phyloP scores from a whole-genome alignment of 2,329 filamentous ascomycete genomes.

The Capronia epimyces region DNA sequence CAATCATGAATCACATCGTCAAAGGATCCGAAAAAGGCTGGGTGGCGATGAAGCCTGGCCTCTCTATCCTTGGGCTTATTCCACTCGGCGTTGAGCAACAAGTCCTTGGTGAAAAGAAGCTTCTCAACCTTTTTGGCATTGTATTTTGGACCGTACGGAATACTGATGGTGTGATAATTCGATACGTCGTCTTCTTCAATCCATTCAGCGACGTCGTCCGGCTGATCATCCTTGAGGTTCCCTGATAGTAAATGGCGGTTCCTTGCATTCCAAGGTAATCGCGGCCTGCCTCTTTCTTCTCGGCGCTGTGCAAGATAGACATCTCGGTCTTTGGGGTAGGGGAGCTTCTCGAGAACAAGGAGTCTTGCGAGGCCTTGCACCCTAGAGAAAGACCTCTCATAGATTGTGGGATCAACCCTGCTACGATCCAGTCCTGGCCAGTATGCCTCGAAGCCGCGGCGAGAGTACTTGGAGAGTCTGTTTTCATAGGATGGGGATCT shows the following conservation, averaged over 20 bases:
- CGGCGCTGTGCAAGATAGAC: conserved; percentile 65
- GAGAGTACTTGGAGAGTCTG: conserved; percentile 77
- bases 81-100: conserved; percentile 73
- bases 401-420: conserved; percentile 79
- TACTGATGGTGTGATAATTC: conserved; percentile 67
- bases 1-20: conserved; percentile 73
- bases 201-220: conserved; percentile 83
- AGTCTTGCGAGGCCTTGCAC: conserved; percentile 73
- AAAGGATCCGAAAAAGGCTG: conserved; percentile 74
- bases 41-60: conserved; percentile 74
- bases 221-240: conserved; percentile 70
- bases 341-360: conserved; percentile 72
- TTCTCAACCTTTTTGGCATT: conserved; percentile 63
- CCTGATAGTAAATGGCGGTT: conserved; percentile 47
- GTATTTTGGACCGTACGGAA: conserved; percentile 37
- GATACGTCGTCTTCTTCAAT: conserved; percentile 68
- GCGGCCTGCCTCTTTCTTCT: conserved; percentile 64
- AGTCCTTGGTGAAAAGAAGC: conserved; percentile 72
- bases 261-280: conserved; percentile 39
- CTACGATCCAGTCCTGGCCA: conserved; percentile 70
- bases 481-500: conserved; percentile 85
- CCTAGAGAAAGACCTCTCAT: conserved; percentile 70
- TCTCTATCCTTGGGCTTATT: conserved; percentile 70
- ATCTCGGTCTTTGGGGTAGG: conserved; percentile 62
- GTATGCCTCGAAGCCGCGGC: conserved; percentile 76